phyloP scores from a whole-genome alignment of 108 stramenopile species.

The Fistulifera pelliculosa region DNA sequence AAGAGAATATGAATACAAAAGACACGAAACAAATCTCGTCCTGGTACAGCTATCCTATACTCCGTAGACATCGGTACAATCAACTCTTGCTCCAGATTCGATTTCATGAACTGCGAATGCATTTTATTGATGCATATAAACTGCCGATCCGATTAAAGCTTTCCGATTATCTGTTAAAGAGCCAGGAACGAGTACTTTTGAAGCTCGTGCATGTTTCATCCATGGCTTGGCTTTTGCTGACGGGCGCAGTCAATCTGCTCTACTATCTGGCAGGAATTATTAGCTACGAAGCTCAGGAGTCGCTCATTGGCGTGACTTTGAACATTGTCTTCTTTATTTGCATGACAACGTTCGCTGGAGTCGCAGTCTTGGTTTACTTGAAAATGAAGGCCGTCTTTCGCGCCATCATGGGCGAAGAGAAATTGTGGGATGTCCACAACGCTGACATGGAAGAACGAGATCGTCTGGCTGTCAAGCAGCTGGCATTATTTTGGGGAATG shows the following conservation, averaged over 20 bases:
- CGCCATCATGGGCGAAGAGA: slow-evolving; percentile 23
- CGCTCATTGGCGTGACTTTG: slow-evolving; percentile 21
- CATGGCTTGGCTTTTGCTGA: slow-evolving; percentile 65
- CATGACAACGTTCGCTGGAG: slow-evolving; percentile 30
- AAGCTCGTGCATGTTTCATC: slow-evolving; percentile 70
- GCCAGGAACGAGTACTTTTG: slow-evolving; percentile 49
- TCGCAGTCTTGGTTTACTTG: slow-evolving; percentile 20
- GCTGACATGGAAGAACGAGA: neutral
- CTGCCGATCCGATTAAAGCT: slow-evolving; percentile 66
- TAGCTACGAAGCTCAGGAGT: slow-evolving; percentile 18
- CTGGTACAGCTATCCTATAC: slow-evolving; percentile 14
- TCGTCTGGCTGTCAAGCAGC: slow-evolving; percentile 26
- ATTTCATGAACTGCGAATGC: slow-evolving; percentile 76
- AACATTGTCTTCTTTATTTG: slow-evolving; percentile 25
- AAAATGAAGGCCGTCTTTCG: slow-evolving; percentile 35
- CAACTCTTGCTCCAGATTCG: slow-evolving; percentile 64
- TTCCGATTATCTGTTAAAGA: slow-evolving; percentile 66
- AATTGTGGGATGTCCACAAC: slow-evolving; percentile 3
- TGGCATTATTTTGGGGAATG: slow-evolving; percentile 64
- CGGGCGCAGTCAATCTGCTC: slow-evolving; percentile 43
- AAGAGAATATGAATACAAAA: neutral
- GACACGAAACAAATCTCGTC: neutral
- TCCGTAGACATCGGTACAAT: slow-evolving; percentile 25
- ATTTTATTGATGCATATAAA: slow-evolving; percentile 69
- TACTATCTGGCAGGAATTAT: slow-evolving; percentile 62